These are phyloP conservation scores for Ascomycota sp. DNA, from an alignment of 2,329 filamentous ascomycete species.

Conservation along the genomic window DNA sequence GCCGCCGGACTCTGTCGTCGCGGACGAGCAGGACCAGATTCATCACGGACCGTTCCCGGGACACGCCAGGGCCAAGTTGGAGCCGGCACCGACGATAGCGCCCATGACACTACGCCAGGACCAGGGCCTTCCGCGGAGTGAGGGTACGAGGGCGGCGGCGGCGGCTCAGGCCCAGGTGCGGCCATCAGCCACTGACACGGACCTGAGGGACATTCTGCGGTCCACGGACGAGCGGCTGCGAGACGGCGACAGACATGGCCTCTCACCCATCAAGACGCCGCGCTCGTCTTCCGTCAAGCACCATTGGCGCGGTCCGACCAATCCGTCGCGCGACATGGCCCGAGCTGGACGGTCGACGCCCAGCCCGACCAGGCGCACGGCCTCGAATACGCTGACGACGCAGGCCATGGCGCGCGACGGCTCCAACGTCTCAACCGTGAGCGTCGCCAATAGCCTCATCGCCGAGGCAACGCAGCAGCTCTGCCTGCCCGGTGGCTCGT, in stretches of 20 bases:
- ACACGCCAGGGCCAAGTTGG: too few species aligned
- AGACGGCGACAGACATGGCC: slow-evolving; percentile 11
- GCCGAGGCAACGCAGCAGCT: slow-evolving; percentile 15
- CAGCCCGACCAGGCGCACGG: slow-evolving; percentile 11
- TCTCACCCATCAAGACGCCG: slow-evolving; percentile 5
- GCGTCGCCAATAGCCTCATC: slow-evolving; percentile 20
- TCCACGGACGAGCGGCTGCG: slow-evolving; percentile 31
- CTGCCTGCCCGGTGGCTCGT: slow-evolving; percentile 15
- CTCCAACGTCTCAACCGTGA: slow-evolving; percentile 13
- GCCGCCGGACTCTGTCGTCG: too few species aligned
- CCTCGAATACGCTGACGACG: slow-evolving; percentile 5
- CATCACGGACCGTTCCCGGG: too few species aligned
- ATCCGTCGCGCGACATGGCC: too few species aligned
- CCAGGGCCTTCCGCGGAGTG: background rate
- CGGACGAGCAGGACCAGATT: too few species aligned
- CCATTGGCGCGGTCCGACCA: too few species aligned
- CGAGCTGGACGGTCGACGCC: slow-evolving; percentile 5
- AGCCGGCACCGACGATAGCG: too few species aligned
- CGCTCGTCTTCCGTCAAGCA: too few species aligned
- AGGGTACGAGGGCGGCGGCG: background rate
- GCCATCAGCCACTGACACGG: slow-evolving; percentile 19
- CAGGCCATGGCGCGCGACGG: slow-evolving; percentile 5
- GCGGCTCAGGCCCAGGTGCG: slow-evolving; percentile 1
- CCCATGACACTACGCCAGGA: too few species aligned
- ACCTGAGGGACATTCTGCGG: slow-evolving; percentile 28